These are phyloP conservation scores for Grosmannia huntii DNA, from an alignment of 2,329 filamentous ascomycete genomes.

Conservation along the genomic window DNA sequence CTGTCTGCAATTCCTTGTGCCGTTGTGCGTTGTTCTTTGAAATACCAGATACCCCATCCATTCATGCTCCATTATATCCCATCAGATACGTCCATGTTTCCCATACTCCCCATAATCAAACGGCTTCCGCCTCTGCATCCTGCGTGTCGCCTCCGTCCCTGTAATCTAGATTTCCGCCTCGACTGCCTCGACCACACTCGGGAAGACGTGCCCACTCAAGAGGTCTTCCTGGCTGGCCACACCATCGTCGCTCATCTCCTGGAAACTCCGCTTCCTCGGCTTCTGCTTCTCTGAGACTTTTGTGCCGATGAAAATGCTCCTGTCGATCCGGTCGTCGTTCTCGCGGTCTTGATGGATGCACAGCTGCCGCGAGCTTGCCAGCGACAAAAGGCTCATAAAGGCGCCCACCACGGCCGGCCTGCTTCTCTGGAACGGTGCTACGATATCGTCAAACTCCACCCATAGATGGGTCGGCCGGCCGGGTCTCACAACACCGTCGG, in stretches of 20 bases:
- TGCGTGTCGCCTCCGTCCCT: background rate
- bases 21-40: background rate
- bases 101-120: background rate
- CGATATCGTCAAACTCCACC: slow-evolving; percentile 10
- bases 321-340: slow-evolving; percentile 4
- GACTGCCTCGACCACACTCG: background rate
- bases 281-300: background rate
- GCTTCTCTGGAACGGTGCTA: slow-evolving; percentile 2
- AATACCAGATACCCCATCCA: background rate
- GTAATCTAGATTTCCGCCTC: background rate
- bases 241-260: slow-evolving; percentile 4
- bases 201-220: slow-evolving; percentile 1
- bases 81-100: background rate
- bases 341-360: slow-evolving; percentile 3
- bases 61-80: background rate
- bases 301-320: slow-evolving; percentile 8
- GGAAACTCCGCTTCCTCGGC: slow-evolving; percentile 5
- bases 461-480: slow-evolving; percentile 1
- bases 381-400: slow-evolving; percentile 12
- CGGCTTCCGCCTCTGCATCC: background rate
- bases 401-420: slow-evolving; percentile 10
- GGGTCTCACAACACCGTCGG: background rate
- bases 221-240: slow-evolving; percentile 4
- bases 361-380: slow-evolving; percentile 7
- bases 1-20: background rate